Percentiles rank a stretch among this genome's conserved stretches.
phyloP scores from a whole-genome alignment of 1,139 yeast species.

The Pichia norvegensis region DNA sequence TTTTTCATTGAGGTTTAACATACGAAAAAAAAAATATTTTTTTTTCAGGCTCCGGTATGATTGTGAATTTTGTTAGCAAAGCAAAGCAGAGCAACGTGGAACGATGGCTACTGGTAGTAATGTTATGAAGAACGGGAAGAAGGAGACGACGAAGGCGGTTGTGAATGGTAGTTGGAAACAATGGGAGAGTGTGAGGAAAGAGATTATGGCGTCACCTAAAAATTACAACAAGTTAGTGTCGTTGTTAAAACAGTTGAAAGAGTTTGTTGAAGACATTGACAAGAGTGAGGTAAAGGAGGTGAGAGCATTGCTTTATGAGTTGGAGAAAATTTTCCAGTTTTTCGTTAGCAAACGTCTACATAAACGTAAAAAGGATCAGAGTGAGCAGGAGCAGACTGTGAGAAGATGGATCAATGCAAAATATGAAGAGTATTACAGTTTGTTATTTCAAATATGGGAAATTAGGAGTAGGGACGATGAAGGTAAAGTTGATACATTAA shows the following conservation, averaged over 20 bases:
- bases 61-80: background rate
- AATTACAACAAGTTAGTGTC: slow-evolving; percentile 46
- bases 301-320: slow-evolving; percentile 44
- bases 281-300: slow-evolving; percentile 21
- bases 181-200: slow-evolving; percentile 27
- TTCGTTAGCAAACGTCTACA: slow-evolving; percentile 42
- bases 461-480: slow-evolving; percentile 21
- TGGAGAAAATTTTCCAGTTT: slow-evolving; percentile 51
- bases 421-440: slow-evolving; percentile 48
- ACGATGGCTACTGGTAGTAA: background rate
- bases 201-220: slow-evolving; percentile 35
- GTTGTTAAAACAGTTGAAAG: slow-evolving; percentile 35
- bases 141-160: background rate
- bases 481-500: slow-evolving; percentile 35
- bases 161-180: slow-evolving; percentile 12
- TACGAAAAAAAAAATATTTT: background rate
- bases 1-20: background rate
- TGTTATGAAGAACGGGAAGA: slow-evolving; percentile 11
- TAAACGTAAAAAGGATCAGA: slow-evolving; percentile 33
- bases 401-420: slow-evolving; percentile 58
- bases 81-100: background rate
- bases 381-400: slow-evolving; percentile 39
- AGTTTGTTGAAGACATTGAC: slow-evolving; percentile 18
- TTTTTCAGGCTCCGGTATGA: background rate
- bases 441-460: slow-evolving; percentile 36